Base-by-base conservation (phyloP, 148 eudicot species). In the Rhododendron vialii region DNA sequence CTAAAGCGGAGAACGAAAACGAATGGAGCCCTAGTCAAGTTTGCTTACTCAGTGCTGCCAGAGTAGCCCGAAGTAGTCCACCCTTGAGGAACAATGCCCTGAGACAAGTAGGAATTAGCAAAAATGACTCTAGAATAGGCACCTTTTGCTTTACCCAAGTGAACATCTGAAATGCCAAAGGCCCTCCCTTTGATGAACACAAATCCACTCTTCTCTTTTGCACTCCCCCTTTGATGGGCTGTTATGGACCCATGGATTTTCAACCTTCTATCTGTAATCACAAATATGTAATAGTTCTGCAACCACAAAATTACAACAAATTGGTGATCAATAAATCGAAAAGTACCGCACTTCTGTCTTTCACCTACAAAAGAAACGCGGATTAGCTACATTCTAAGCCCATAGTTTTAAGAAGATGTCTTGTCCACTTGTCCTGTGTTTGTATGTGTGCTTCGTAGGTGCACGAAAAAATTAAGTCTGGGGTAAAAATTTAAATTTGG, bases 241-340 rank as follows among this genome's bases (percentile, higher is more conserved):
- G 99, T 91, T 63, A 96, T 89, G 7, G 99, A 96, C 10, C 99
- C 99, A 35, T 87, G 90, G 5, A 96, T 90, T 81, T 90, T 86
- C n/a, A 77, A 20, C 88, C 96, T 92, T 57, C 89, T 78, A 55
- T 96, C 94, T 7, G 84, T 89, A 0, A 92, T 53, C 88, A 96
- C 99, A 80, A 96, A 96, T 22, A 96, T 75, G 91, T 95, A 98
- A 82, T 93, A 95, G 15, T 88, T 90, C 98, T 96, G 90, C 89
- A 88, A 43, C 10, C 43, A 85, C 6, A 20, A n/a, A 38, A 18
- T 26, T 5, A 2, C 74, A 86, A 10, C 36, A 48, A 15, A 73
- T 22, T 26, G 38, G 20, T 65, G 76, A 78, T 41, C 65, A 59
- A 20, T 17, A 59, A 5, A 22, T 22, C 26, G 9, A 22, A 6